Conservation (phyloP, 257 asterid genomes). For the Solanum neorickii region DNA sequence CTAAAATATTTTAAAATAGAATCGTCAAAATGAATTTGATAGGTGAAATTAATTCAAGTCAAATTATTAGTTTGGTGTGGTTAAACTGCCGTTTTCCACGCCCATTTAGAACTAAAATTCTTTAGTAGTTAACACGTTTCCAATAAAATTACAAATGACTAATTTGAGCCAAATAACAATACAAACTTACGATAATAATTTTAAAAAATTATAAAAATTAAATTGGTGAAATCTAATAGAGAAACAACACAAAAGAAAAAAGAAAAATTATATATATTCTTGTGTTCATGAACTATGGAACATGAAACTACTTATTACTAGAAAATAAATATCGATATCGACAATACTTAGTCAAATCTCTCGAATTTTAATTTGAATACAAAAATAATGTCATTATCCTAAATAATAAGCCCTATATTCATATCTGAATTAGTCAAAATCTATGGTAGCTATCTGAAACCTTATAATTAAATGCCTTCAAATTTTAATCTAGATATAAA, state of each 20-base stretch:
- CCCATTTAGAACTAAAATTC: too few relatives aligned
- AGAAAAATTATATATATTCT: too few relatives aligned
- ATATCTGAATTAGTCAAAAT: background rate
- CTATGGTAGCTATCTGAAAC: accelerated
- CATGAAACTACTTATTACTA: too few relatives aligned
- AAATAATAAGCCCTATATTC: background rate
- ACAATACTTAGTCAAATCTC: background rate
- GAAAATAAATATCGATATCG: too few relatives aligned
- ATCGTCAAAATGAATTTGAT: background rate
- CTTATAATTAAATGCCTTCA: accelerated
- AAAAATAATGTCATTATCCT: background rate
- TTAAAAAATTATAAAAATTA: too few relatives aligned
- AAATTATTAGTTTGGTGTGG: background rate
- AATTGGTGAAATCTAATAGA: too few relatives aligned
- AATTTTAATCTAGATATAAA: accelerated
- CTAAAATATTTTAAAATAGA: background rate
- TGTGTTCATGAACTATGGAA: too few relatives aligned
- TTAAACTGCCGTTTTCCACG: accelerated
- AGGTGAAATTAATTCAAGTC: background rate
- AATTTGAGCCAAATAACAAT: too few relatives aligned
- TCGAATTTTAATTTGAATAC: background rate
- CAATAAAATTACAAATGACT: too few relatives aligned
- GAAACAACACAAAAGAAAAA: too few relatives aligned
- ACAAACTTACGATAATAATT: too few relatives aligned
- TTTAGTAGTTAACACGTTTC: too few relatives aligned